Base-by-base conservation (phyloP, 1,139 yeast species). In the Debaryomyces psychrophilus region DNA sequence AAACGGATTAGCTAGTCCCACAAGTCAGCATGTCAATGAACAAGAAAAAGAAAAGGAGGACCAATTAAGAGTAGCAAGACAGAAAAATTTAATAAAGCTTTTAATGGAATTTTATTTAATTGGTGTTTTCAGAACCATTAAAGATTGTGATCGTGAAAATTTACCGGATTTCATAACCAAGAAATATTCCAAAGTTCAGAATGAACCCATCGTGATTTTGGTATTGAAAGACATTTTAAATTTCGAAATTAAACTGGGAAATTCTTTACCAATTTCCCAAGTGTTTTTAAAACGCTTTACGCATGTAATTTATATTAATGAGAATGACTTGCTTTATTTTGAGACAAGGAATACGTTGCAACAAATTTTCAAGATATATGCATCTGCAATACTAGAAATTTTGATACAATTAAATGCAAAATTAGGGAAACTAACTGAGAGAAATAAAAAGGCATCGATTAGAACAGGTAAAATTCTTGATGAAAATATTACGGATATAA, bases 381-480 rank as follows among this genome's bases (percentile, higher is more conserved):
- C 81, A 0, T 69, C 71, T 15, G 76, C 76, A 0, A 71, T 81
- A 3, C 67, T 76, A 26, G 59, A 67, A 2, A 61, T 67, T 18
- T 58, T 82, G 1, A 57, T 61, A 5, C 62, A 61, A 1, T 54
- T 76, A 27, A 72, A 77, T 44, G 59, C 62, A 25, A 58, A 62
- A 15, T 61, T 79, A 1, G 58, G 61, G 18, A 67, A 67, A 20
- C 58, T 75, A 23, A 68, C 67, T 12, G 60, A 65, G 18, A 70
- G 71, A 36, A 81, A 79, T 50, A 75, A 75, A 45, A 77, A 74
- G 45, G 79, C 84, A 1, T 81, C 85, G 42, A 77, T 87, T 44
- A 74, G 87, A 55, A 81, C 87, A 1, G 96, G 96, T 25, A 79
- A 77, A 52, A 62, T 80, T 4, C 63, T 80, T 23, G 89, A 84